Percentiles rank a stretch among this genome's conserved stretches.
phyloP scores from a whole-genome alignment of 1,139 yeast species.

The Zhuliangozyma blackwelliae region DNA sequence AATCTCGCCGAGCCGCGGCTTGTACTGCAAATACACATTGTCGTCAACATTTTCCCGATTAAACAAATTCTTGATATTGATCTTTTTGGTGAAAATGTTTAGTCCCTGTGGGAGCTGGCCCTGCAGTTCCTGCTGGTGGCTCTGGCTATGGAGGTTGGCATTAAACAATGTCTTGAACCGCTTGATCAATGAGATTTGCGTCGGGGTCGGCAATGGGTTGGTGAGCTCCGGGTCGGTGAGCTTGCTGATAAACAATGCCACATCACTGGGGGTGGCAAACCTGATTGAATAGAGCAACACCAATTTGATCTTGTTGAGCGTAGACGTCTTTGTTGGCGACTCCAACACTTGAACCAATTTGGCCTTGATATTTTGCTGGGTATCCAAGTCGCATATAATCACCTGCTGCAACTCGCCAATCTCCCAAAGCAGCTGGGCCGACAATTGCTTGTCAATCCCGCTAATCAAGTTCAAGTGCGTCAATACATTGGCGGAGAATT shows the following conservation, averaged over 20 bases:
- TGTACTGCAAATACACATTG: constrained; percentile 61
- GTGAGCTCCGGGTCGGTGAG: constrained; percentile 27
- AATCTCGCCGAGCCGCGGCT: constrained; percentile 63
- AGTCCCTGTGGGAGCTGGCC: constrained; percentile 14
- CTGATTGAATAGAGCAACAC: constrained; percentile 70
- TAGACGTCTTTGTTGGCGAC: constrained; percentile 18
- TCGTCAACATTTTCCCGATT: constrained; percentile 30
- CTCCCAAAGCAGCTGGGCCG: constrained; percentile 64
- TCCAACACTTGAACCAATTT: constrained; percentile 25
- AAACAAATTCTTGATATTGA: constrained; percentile 23
- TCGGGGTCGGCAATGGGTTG: constrained; percentile 27
- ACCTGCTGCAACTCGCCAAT: constrained; percentile 89
- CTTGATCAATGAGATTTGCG: constrained; percentile 31
- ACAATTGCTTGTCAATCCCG: constrained; percentile 73
- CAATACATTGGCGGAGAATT: constrained; percentile 82
- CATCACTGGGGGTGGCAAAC: constrained; percentile 35
- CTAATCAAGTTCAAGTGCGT: constrained; percentile 89
- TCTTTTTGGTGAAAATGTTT: constrained; percentile 23
- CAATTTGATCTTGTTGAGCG: constrained; percentile 40
- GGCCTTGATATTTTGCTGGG: constrained; percentile 24
- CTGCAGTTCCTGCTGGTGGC: constrained; percentile 7
- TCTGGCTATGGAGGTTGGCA: constrained; percentile 1
- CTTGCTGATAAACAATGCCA: constrained; percentile 21
- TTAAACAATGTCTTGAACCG: constrained; percentile 25
- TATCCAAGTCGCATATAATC: constrained; percentile 58